Conservation (phyloP, 306 rosid genomes). For the Casuarina cunninghamiana region DNA sequence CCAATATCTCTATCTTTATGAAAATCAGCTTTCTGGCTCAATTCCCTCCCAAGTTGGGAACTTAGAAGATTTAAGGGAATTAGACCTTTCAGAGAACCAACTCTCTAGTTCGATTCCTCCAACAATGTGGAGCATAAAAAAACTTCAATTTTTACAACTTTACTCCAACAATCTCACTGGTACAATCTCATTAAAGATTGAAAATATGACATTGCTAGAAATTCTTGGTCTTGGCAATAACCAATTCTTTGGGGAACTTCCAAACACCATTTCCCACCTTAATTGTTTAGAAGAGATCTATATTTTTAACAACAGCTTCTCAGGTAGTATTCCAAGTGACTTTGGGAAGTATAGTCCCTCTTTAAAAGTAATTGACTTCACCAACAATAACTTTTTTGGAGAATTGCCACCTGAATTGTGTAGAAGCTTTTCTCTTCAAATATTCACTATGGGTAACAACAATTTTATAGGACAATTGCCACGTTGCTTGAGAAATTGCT, state of each 20-base stretch:
- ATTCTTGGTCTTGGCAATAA: conserved; percentile 19
- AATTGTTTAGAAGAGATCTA: conserved; percentile 31
- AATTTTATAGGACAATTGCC: conserved; percentile 58
- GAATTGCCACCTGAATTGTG: conserved; percentile 63
- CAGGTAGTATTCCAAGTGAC: conserved; percentile 50
- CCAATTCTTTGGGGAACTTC: conserved; percentile 50
- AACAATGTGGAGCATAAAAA: conserved; percentile 47
- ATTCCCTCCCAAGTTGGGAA: too few species aligned
- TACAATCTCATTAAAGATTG: conserved; percentile 53
- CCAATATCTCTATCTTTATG: too few species aligned
- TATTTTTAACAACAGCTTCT: conserved; percentile 54
- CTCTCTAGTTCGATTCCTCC: conserved; percentile 51
- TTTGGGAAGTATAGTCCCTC: conserved; percentile 57
- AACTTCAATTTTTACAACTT: conserved; percentile 33
- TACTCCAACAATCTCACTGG: conserved; percentile 51
- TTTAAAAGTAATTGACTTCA: conserved; percentile 36
- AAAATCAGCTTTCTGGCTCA: too few species aligned
- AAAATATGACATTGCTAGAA: conserved; percentile 44
- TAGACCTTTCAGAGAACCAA: conserved; percentile 41
- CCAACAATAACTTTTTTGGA: conserved; percentile 67
- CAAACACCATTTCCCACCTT: conserved; percentile 41
- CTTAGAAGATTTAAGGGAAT: too few species aligned
- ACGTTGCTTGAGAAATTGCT: conserved; percentile 56
- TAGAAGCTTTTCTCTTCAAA: conserved; percentile 24
- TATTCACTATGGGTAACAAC: conserved; percentile 40